These are phyloP conservation scores for Leccinum subspadiceum DNA, from an alignment of 1,284 basidiomycete species.

Conservation along the genomic window DNA sequence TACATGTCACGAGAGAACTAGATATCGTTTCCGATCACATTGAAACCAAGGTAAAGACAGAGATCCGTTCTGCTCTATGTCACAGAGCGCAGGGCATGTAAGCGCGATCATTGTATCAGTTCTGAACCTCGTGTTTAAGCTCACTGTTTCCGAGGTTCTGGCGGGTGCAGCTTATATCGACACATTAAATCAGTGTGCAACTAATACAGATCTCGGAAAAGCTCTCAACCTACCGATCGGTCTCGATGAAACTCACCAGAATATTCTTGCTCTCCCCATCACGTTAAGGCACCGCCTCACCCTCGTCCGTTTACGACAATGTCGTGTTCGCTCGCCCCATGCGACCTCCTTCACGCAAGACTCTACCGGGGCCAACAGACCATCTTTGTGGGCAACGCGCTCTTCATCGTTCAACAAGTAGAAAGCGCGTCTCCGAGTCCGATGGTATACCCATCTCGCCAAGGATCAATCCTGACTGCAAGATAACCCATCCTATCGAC, in stretches of 20 bases:
- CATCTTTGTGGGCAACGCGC: too few relatives aligned
- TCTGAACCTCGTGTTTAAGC: not conserved
- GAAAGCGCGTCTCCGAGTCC: too few relatives aligned
- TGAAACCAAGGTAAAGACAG: not conserved
- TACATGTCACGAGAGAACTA: conserved; percentile 14
- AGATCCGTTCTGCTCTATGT: conserved; percentile 7
- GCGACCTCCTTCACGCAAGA: too few relatives aligned
- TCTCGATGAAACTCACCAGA: conserved; percentile 10
- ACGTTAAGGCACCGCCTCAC: too few relatives aligned
- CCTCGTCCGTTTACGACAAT: too few relatives aligned
- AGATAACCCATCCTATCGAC: too few relatives aligned
- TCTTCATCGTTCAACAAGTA: too few relatives aligned
- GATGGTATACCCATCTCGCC: too few relatives aligned
- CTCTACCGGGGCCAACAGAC: too few relatives aligned
- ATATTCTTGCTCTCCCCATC: conserved; percentile 1
- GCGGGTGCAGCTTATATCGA: conserved; percentile 15
- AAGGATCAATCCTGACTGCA: too few relatives aligned
- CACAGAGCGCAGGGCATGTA: conserved; percentile 14
- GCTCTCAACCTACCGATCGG: conserved; percentile 8
- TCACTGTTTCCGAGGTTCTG: conserved; percentile 9
- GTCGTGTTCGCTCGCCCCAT: too few relatives aligned
- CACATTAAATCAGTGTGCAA: conserved; percentile 8
- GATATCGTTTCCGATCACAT: conserved; percentile 5
- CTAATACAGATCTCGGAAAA: conserved; percentile 3
- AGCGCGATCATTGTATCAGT: not conserved